phyloP scores from a whole-genome alignment of 1,284 basidiomycete genomes.

The Ustilago shanxiensis region DNA sequence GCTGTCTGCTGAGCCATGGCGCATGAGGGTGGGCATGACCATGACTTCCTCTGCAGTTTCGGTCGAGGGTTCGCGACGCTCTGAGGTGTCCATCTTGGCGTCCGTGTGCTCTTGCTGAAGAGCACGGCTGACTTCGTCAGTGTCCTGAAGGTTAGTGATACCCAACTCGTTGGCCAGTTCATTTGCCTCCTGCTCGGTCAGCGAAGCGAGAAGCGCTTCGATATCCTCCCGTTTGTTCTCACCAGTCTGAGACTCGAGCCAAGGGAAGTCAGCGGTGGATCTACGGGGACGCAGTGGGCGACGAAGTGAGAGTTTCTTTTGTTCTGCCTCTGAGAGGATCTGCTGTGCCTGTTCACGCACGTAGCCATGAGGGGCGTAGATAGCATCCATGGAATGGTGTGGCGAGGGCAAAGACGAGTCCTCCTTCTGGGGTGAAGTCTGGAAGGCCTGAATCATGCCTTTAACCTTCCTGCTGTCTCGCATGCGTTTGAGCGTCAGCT shows the following conservation, averaged over 20 bases:
- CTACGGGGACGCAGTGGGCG: conserved; percentile 38
- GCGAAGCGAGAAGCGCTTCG: conserved; percentile 33
- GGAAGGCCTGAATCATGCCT: conserved; percentile 61
- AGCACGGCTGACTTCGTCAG: conserved; percentile 29
- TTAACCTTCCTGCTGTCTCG: conserved; percentile 57
- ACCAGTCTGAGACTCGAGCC: conserved; percentile 18
- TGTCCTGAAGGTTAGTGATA: conserved; percentile 37
- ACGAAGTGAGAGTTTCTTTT: conserved; percentile 43
- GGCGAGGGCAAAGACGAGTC: conserved; percentile 17
- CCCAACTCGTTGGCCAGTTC: conserved; percentile 54
- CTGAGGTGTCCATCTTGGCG: not conserved
- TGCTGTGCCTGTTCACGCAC: conserved; percentile 53
- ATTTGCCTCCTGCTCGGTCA: conserved; percentile 48
- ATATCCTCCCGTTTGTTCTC: conserved; percentile 34
- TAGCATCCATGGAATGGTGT: conserved; percentile 25
- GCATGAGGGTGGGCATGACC: conserved; percentile 29
- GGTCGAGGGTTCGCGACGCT: conserved; percentile 11
- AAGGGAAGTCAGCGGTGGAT: conserved; percentile 47
- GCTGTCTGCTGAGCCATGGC: conserved; percentile 20
- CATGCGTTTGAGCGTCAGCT: conserved; percentile 59
- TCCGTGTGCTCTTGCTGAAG: conserved; percentile 3
- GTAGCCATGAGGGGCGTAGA: conserved; percentile 51
- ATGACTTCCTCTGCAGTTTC: conserved; percentile 25
- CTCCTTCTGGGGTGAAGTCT: conserved; percentile 41
- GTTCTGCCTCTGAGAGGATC: conserved; percentile 46